Evolutionary conservation across 176 grass and related monocot genomes (phyloP), one percentile per base, ranked within the genome.

Genomic region (Triticum timopheevii): DNA sequence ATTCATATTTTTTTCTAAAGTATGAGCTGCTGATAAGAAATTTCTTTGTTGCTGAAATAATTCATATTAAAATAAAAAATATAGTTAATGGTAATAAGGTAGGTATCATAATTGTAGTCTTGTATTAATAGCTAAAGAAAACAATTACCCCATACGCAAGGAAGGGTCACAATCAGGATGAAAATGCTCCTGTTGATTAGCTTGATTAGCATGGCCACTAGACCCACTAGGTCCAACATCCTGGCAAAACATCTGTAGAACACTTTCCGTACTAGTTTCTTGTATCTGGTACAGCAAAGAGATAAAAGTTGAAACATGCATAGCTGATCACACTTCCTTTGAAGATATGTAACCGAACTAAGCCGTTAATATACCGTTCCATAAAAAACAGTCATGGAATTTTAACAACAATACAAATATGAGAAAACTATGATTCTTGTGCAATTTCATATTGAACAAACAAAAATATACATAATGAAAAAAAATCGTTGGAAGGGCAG

Each of bases 141-240:
- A 84, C n/a, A 50, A 52, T 87, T 56, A 92, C 90, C 90, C 85
- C 39, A 95, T 90, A 90, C 88, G 79, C 62, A 92, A 72, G 61
- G 88, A 75, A 75, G 88, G 86, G 64, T 94, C 87, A 83, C 89
- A 86, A 71, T 65, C 66, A 40, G 39, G 42, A 2, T 77, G 65
- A 56, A 91, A 62, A 33, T 72, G 16, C 27, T 59, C 82, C 79
- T 86, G 86, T 83, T 86, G 75, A 52, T 83, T 65, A 83, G 17
- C 76, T 83, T 86, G 75, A 52, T 83, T 65, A 83, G 17, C 76
- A 84, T 86, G 82, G 34, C 79, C 70, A 78, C 81, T 68, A 76
- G 77, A 85, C 54, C 88, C 91, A 77, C 80, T 90, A 66, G 85
- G 63, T 54, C 83, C 84, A 36, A 39, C 74, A 45, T 90, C 82